Base-by-base conservation (phyloP, 345 rosid species). In the Luvunga scandens region DNA sequence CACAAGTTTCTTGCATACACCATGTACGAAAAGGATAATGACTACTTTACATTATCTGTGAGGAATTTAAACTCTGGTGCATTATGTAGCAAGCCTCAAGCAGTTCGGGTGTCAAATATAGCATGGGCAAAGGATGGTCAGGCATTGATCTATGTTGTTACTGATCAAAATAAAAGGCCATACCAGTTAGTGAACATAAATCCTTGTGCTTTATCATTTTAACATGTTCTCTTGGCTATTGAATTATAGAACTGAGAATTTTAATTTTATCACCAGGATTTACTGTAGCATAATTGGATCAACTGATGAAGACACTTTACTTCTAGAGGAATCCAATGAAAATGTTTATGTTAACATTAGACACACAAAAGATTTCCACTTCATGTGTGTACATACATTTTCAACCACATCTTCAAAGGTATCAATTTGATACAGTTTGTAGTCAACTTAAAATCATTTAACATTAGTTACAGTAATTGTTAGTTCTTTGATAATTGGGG, bases 1-100 rank as follows among this genome's bases (percentile, higher is more conserved):
- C 99, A 96, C 77, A 90, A 83, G 71, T 96, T 94, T 86, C 86
- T 94, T 82, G 98, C 99, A n/a, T 96, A 94, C 79, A 94, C 97
- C 13, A 92, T 96, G 98, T 96, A 96, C 79, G 98, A 96, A 76
- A 94, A 94, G 85, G 98, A 96, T 76, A 91, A 90, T 68, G 97
- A 94, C 81, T 89, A 79, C 87, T 96, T 96, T 66, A 89, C 65
- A 78, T 77, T 96, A 45, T 91, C 87, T 73, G 97, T 96, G 21
- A 89, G 97, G 88, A 96, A 92, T 81, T 84, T 94, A 82, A 91
- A 89, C 79, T 92, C 99, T 33, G 95, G 97, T 81, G 91, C 97
- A 34, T 86, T 96, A 73, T 96, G 99, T 82, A 84, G 95, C 82
- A 92, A 90, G 87, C 99, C 95, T 85, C 92, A 92, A 38, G 99